Percentiles rank a stretch among this genome's conserved stretches.
Evolutionary conservation across 1,139 yeast species (phyloP).

Genomic region (Meyerozyma smithsonii): DNA sequence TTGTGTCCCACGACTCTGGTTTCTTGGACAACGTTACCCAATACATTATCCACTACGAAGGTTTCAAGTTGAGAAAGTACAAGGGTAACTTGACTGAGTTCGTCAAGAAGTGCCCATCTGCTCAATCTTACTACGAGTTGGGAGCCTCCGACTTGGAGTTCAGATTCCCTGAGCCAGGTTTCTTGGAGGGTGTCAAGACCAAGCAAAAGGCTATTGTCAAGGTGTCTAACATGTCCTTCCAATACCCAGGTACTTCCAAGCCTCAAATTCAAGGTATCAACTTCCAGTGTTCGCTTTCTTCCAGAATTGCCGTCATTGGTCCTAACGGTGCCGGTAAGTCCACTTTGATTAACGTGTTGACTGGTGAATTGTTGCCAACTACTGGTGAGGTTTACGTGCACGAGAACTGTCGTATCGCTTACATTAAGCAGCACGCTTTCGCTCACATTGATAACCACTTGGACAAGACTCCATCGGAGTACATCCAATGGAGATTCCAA

Average conservation of each 20-base stretch:
- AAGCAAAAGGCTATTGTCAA: constrained; percentile 99
- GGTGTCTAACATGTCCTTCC: constrained; percentile 95
- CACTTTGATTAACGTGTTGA: constrained; percentile 94
- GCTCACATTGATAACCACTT: constrained; percentile 98
- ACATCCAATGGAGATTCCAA: constrained; percentile 99
- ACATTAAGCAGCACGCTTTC: constrained; percentile 99
- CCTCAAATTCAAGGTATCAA: constrained; percentile 88
- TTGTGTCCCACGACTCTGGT: constrained; percentile 99
- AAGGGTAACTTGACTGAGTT: constrained; percentile 99
- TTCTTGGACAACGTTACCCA: constrained; percentile 97
- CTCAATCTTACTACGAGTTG: constrained; percentile 96
- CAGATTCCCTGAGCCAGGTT: constrained; percentile 99
- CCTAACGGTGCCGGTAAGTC: constrained; percentile 99
- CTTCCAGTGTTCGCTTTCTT: constrained; percentile 98
- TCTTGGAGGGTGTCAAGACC: constrained; percentile 99
- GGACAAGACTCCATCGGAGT: constrained; percentile 99
- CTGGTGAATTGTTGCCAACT: constrained; percentile 99
- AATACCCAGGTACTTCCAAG: constrained; percentile 96
- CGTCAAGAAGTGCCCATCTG: constrained; percentile 98
- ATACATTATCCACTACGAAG: constrained; percentile 99
- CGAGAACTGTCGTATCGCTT: constrained; percentile 99
- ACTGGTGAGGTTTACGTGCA: constrained; percentile 97
- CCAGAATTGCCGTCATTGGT: constrained; percentile 99
- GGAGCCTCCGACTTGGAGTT: constrained; percentile 97
- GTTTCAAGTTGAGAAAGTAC: constrained; percentile 99